Conservation (phyloP, 2,329 filamentous ascomycete genomes). For the Drechmeria coniospora region DNA sequence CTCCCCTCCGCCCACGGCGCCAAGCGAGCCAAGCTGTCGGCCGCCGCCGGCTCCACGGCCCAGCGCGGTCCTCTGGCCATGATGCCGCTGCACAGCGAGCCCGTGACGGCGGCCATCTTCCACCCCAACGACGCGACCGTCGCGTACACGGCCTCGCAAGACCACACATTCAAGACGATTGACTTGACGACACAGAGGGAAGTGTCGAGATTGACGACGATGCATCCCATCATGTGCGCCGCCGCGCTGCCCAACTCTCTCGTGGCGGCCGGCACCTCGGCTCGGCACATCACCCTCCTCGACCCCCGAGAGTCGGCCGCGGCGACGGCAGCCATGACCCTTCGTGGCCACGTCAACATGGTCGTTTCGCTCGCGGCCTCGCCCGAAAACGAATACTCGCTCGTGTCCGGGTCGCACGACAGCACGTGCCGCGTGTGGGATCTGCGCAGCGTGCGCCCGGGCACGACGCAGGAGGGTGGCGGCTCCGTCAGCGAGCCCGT, state of each 20-base stretch:
- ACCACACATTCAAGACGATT: constrained; percentile 81
- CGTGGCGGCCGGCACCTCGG: constrained; percentile 62
- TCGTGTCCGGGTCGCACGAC: constrained; percentile 83
- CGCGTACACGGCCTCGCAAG: constrained; percentile 80
- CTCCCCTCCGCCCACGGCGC: constrained; percentile 51
- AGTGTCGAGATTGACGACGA: constrained; percentile 70
- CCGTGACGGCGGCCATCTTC: constrained; percentile 70
- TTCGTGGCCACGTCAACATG: constrained; percentile 75
- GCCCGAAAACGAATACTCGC: constrained; percentile 58
- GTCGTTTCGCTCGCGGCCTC: constrained; percentile 33
- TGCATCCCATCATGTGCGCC: constrained; percentile 69
- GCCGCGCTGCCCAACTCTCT: constrained; percentile 52
- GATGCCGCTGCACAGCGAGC: constrained; percentile 54
- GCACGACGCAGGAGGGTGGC: constrained; percentile 43
- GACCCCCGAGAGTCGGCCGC: constrained; percentile 71
- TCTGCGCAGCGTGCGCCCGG: constrained; percentile 52
- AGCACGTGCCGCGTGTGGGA: constrained; percentile 93
- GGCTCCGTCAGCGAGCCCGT: constrained; percentile 56
- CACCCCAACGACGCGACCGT: constrained; percentile 74
- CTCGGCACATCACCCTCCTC: constrained; percentile 80
- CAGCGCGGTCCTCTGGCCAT: constrained; percentile 69
- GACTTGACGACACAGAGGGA: constrained; percentile 69
- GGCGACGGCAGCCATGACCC: constrained; percentile 72
- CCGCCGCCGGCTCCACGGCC: constrained; percentile 26
- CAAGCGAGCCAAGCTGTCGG: constrained; percentile 60